These are phyloP conservation scores for Teratosphaeria zuluensis DNA, from an alignment of 2,329 filamentous ascomycete genomes.

Conservation along the genomic window DNA sequence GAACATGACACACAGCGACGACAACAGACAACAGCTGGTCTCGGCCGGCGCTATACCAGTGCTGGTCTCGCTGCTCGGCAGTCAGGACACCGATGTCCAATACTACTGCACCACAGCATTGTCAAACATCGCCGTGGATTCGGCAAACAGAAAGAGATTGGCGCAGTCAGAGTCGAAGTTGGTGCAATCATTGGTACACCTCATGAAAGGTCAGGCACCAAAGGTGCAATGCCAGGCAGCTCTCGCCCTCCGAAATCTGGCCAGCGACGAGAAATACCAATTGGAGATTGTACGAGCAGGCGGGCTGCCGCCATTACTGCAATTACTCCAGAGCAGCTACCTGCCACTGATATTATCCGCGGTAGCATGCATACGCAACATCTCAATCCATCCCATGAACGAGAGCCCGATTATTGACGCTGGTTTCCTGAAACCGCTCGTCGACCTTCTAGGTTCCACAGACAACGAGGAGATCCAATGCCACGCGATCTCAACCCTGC, in stretches of 20 bases:
- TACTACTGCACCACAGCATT: conserved; percentile 98
- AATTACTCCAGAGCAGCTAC: conserved; percentile 88
- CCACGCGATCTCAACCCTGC: conserved; percentile 91
- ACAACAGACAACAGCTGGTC: conserved; percentile 94
- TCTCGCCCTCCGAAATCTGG: conserved; percentile 83
- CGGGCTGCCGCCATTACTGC: conserved; percentile 74
- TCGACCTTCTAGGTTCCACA: conserved; percentile 86
- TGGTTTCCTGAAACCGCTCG: conserved; percentile 85
- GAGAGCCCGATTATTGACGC: conserved; percentile 98
- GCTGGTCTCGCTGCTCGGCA: conserved; percentile 86
- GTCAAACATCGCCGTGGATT: conserved; percentile 96
- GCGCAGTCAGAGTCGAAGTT: conserved; percentile 84
- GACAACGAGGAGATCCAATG: conserved; percentile 99
- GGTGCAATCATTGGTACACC: conserved; percentile 83
- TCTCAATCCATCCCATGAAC: conserved; percentile 94
- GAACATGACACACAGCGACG: conserved; percentile 99
- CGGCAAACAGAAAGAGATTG: conserved; percentile 80
- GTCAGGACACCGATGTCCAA: conserved; percentile 90
- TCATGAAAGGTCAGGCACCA: conserved; percentile 95
- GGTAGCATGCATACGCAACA: conserved; percentile 96
- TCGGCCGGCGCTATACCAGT: conserved; percentile 97
- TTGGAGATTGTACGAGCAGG: conserved; percentile 89
- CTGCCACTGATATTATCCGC: conserved; percentile 91
- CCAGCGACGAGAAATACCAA: conserved; percentile 97
- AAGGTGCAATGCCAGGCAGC: conserved; percentile 98